phyloP scores from a whole-genome alignment of 257 asterid genomes.

The Orobanche coerulescens region DNA sequence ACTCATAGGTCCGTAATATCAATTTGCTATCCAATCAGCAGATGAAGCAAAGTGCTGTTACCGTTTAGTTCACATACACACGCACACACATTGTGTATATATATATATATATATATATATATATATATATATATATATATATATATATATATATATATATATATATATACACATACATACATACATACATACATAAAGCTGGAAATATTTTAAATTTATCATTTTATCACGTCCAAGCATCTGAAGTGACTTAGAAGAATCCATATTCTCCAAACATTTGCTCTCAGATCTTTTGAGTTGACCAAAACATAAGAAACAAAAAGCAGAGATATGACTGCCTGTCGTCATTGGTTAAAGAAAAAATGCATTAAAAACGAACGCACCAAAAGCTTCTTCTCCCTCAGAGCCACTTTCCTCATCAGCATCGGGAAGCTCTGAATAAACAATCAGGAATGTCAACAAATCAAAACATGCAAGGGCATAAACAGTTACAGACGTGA shows the following conservation, averaged over 20 bases:
- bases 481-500: neutral
- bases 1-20: too few species aligned
- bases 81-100: too few species aligned
- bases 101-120: too few species aligned
- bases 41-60: neutral
- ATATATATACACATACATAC: too few species aligned
- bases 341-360: neutral
- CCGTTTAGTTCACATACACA: too few species aligned
- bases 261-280: neutral
- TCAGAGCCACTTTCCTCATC: too few species aligned
- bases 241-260: neutral
- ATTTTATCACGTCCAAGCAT: too few species aligned
- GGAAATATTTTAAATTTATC: too few species aligned
- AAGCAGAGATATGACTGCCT: neutral
- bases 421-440: conserved; percentile 72
- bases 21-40: too few species aligned
- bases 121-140: too few species aligned
- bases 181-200: too few species aligned
- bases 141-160: too few species aligned
- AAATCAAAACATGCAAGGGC: neutral
- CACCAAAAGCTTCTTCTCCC: conserved; percentile 42
- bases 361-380: conserved; percentile 19
- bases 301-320: neutral
- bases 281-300: neutral
- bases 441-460: conserved; percentile 18